phyloP scores from a whole-genome alignment of 768 basidiomycete genomes.

The Cystofilobasidium capitatum region DNA sequence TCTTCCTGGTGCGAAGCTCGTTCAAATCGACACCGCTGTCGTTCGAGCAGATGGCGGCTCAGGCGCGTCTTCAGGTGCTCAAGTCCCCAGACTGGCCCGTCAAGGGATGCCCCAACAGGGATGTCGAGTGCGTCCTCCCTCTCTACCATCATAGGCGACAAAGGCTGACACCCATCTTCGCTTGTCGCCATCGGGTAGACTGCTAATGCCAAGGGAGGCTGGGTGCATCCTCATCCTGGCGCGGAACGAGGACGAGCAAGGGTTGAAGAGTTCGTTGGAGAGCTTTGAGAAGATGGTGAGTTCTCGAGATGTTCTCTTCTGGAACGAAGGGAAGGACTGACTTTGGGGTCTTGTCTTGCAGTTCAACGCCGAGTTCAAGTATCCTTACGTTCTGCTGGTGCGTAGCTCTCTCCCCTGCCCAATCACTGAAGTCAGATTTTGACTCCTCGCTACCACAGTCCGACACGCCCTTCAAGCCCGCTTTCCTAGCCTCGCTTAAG shows the following conservation, averaged over 20 bases:
- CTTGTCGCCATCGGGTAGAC: no score
- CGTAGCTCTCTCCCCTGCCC: no score
- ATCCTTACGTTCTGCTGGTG: slow-evolving; percentile 22
- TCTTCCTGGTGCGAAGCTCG: no score
- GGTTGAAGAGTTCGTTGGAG: slow-evolving; percentile 3
- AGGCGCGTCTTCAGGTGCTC: no score
- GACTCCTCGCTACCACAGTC: no score
- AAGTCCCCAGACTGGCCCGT: background rate
- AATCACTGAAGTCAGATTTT: no score
- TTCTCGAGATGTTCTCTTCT: background rate
- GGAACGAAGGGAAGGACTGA: background rate
- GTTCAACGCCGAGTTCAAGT: slow-evolving; percentile 24
- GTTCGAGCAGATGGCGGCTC: no score
- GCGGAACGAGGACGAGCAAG: slow-evolving; percentile 13
- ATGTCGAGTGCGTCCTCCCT: no score
- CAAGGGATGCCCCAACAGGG: background rate
- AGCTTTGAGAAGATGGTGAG: slow-evolving; percentile 17
- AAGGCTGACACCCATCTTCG: no score
- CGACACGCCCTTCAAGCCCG: slow-evolving; percentile 2
- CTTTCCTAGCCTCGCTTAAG: slow-evolving; percentile 6
- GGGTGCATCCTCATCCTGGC: slow-evolving; percentile 22
- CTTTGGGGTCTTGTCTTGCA: background rate
- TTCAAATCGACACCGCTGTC: no score
- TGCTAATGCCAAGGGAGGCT: slow-evolving; percentile 7
- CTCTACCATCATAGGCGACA: no score